Conservation (phyloP, 2,329 filamentous ascomycete species). For the Calonectria pteridis region DNA sequence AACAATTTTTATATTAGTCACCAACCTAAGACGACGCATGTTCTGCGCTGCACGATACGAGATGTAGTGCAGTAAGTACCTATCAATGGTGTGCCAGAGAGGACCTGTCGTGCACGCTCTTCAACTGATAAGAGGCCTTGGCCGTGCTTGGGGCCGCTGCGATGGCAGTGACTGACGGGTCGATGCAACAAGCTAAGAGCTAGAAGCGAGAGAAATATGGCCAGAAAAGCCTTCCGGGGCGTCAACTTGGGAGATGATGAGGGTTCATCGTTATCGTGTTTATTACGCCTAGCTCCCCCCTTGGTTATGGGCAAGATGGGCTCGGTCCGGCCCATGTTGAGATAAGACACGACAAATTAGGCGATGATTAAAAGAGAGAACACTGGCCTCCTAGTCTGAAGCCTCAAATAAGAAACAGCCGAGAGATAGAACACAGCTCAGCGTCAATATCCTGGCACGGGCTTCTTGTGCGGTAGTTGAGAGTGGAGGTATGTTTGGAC, state of each 20-base stretch:
- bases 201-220: conserved; percentile 43
- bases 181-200: conserved; percentile 43
- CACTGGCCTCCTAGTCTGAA: neutral
- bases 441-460: neutral
- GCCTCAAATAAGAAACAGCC: neutral
- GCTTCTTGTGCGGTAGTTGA: neutral
- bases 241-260: conserved; percentile 41
- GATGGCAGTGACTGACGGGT: conserved; percentile 41
- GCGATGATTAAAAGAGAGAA: neutral
- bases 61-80: conserved; percentile 50
- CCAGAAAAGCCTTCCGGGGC: conserved; percentile 39
- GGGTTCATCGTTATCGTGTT: conserved; percentile 32
- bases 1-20: conserved; percentile 3
- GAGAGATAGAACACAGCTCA: neutral
- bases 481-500: neutral
- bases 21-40: neutral
- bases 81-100: conserved; percentile 62
- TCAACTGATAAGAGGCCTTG: conserved; percentile 52
- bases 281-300: conserved; percentile 9
- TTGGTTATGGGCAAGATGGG: conserved; percentile 37
- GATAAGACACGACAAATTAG: neutral
- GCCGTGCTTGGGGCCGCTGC: conserved; percentile 40
- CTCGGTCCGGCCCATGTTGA: conserved; percentile 38
- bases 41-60: neutral
- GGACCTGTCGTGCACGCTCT: conserved; percentile 59